Percentiles rank a stretch among this genome's conserved stretches.
These are phyloP conservation scores for Dioscorea alata DNA, from an alignment of 106 monocot species.

Conservation along the genomic window DNA sequence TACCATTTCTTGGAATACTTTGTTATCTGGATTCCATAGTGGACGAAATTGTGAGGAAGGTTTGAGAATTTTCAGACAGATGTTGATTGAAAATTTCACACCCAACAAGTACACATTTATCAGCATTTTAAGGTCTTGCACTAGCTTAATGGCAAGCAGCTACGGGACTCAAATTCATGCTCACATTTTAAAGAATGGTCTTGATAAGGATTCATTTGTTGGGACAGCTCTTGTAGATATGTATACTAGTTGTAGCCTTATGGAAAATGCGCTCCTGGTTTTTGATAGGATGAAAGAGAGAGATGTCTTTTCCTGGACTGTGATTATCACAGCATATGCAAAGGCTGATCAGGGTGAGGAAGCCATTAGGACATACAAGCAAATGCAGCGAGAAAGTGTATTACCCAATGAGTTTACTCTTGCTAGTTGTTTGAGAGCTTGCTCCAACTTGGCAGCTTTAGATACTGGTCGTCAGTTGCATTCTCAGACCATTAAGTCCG, in stretches of 20 bases:
- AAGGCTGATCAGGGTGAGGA: conserved; percentile 25
- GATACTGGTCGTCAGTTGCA: conserved; percentile 34
- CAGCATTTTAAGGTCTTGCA: conserved; percentile 32
- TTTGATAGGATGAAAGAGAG: conserved; percentile 21
- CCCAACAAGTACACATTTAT: conserved; percentile 31
- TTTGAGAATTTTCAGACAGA: conserved; percentile 24
- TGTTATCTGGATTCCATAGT: conserved; percentile 41
- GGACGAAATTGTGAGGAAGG: conserved; percentile 14
- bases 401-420: conserved; percentile 36
- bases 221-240: conserved; percentile 30
- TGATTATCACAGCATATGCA: conserved; percentile 23
- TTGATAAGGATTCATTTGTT: conserved; percentile 11
- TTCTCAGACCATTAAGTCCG: conserved; percentile 27
- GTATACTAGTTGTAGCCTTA: conserved; percentile 18
- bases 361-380: conserved; percentile 21
- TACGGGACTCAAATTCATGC: conserved; percentile 36
- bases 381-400: conserved; percentile 23
- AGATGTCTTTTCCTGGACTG: conserved; percentile 47
- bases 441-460: conserved; percentile 32
- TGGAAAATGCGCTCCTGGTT: conserved; percentile 11
- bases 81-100: conserved; percentile 21
- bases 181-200: conserved; percentile 19
- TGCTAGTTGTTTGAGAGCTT: conserved; percentile 35
- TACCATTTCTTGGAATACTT: conserved; percentile 45
- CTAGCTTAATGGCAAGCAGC: conserved; percentile 3